Evolutionary conservation across 164 flowering plant species (phyloP), one percentile per base, ranked within the genome.

Genomic region (Saururus chinensis): DNA sequence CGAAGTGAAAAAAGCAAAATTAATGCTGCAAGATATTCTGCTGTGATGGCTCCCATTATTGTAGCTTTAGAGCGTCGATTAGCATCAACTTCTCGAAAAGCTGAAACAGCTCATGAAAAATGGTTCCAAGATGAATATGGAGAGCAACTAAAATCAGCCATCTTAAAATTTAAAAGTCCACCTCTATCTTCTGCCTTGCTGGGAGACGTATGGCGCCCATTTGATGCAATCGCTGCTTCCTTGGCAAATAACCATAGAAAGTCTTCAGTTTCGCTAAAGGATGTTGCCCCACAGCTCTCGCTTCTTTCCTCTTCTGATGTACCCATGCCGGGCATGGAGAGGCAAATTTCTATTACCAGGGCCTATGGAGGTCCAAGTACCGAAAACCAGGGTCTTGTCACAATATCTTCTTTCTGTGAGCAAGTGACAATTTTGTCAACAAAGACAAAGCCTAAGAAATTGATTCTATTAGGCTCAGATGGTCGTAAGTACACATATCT

Each of bases 301-400:
- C 70, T 65, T n/a, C 67, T 89, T 53, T 81, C 91, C 59, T 88
- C 90, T 67, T 83, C 91, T 63, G 86, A 93, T 75, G 87, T 89
- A 63, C 98, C 98, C 57, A 90, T 93, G 96, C 98, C 98, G 61
- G 98, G 98, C 66, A 82, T 89, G 67, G 96, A 87, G 88, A 92
- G 79, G 75, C 87, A 86, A 74, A 70, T 75, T 30, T 68, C 77
- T 53, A 41, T 69, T 58, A 60, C 82, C 67, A 88, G 86, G 63
- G 70, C 90, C 64, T 81, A 78, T 51, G 68, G 76, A 21, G 68
- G 71, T 63, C 63, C 72, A 26, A 63, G 51, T 26, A 52, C 81
- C 65, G 68, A 77, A 68, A 72, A 77, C 40, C 78, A 71, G 37
- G 89, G 88, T 53, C 82, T 82, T 69, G 84, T 88, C 63, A 88